These are phyloP conservation scores for Fragaria iinumae DNA, from an alignment of 306 rosid species.

Conservation along the genomic window DNA sequence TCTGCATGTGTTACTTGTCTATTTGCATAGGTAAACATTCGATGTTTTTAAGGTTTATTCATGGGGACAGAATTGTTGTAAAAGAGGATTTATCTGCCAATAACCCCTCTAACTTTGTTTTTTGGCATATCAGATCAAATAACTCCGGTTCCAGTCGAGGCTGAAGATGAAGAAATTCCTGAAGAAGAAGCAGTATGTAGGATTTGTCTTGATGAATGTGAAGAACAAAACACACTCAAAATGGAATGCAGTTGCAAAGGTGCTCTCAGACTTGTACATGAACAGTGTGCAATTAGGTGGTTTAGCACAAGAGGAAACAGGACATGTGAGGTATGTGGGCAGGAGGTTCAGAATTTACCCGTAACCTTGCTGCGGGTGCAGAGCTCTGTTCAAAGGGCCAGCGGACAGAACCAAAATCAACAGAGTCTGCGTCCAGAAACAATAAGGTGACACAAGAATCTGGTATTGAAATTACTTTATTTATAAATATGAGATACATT, in stretches of 20 bases:
- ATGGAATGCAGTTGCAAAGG: constrained; percentile 99
- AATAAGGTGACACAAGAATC: constrained; percentile 49
- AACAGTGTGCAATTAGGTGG: constrained; percentile 85
- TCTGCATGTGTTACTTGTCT: not conserved
- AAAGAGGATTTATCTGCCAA: not conserved
- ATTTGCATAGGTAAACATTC: not conserved
- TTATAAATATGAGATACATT: not conserved
- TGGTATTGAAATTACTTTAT: not conserved
- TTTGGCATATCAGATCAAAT: constrained; percentile 58
- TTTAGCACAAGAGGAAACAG: constrained; percentile 81
- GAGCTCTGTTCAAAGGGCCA: constrained; percentile 48
- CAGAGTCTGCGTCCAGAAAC: constrained; percentile 47
- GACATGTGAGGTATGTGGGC: constrained; percentile 81
- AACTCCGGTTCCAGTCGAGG: constrained; percentile 60
- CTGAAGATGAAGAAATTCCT: constrained; percentile 85
- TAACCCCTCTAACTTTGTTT: not conserved
- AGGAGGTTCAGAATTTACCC: constrained; percentile 86
- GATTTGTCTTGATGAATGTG: constrained; percentile 82
- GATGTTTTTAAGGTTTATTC: not conserved
- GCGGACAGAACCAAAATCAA: constrained; percentile 46
- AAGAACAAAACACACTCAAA: constrained; percentile 85
- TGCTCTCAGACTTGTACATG: constrained; percentile 81
- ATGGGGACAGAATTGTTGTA: not conserved
- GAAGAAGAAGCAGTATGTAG: constrained; percentile 99
- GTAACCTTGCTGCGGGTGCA: constrained; percentile 84